Evolutionary conservation across 2,329 filamentous ascomycete genomes (phyloP).

Genomic region (Escovopsis sp.): DNA sequence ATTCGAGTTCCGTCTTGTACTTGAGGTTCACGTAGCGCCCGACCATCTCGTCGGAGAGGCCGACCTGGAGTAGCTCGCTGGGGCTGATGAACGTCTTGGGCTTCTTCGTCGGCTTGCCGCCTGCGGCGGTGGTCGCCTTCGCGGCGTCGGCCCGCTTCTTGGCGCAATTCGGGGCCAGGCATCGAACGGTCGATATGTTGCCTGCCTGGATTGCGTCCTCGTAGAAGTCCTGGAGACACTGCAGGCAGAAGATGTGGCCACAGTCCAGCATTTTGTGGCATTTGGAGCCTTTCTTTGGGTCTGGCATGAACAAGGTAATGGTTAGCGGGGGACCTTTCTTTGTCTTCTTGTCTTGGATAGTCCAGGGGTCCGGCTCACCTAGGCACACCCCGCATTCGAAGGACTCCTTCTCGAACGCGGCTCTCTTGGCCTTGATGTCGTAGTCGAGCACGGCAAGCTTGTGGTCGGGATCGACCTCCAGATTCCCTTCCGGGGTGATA

Average conservation of each 20-base stretch:
- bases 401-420: slow-evolving; percentile 67
- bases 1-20: slow-evolving; percentile 83
- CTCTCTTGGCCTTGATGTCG: slow-evolving; percentile 58
- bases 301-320: slow-evolving; percentile 23
- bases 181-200: slow-evolving; percentile 64
- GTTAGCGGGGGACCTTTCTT: slow-evolving; percentile 8
- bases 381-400: slow-evolving; percentile 83
- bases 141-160: slow-evolving; percentile 35
- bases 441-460: slow-evolving; percentile 65
- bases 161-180: slow-evolving; percentile 65
- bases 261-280: slow-evolving; percentile 78
- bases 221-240: slow-evolving; percentile 86
- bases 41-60: slow-evolving; percentile 55
- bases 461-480: slow-evolving; percentile 39
- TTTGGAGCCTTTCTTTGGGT: slow-evolving; percentile 73
- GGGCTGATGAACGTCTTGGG: slow-evolving; percentile 59
- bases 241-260: slow-evolving; percentile 77
- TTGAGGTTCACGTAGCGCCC: slow-evolving; percentile 81
- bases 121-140: slow-evolving; percentile 2
- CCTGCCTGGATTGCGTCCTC: slow-evolving; percentile 77
- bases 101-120: slow-evolving; percentile 28
- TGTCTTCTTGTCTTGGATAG: not conserved
- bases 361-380: slow-evolving; percentile 24
- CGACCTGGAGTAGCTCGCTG: slow-evolving; percentile 69
- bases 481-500: slow-evolving; percentile 29